Evolutionary conservation across 179 eudicot species (phyloP).

Genomic region (Gypsophila paniculata): DNA sequence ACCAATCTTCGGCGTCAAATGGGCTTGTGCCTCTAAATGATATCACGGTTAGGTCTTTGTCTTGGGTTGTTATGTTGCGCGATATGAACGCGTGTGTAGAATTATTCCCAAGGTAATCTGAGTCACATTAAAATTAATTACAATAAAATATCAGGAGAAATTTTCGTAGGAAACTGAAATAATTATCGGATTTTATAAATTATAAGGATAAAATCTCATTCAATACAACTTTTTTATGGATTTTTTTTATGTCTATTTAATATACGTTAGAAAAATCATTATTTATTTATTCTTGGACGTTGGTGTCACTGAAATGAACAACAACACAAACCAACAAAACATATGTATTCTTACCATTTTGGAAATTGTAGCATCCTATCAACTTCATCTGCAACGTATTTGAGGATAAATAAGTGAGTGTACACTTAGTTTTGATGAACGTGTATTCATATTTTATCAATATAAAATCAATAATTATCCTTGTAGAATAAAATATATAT

Average conservation of each 20-base stretch:
- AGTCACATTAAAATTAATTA: neutral
- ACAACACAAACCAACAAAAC: neutral
- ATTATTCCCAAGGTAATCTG: slow-evolving; percentile 28
- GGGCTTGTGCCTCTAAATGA: slow-evolving; percentile 49
- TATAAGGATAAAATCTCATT: too few species aligned
- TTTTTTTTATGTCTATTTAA: too few species aligned
- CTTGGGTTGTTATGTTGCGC: slow-evolving; percentile 18
- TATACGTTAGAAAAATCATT: too few species aligned
- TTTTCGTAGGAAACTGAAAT: too few species aligned
- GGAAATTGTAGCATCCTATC: slow-evolving; percentile 22
- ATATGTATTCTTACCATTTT: slow-evolving; percentile 26
- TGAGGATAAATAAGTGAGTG: neutral
- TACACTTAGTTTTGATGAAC: neutral
- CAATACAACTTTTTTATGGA: too few species aligned
- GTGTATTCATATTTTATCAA: neutral
- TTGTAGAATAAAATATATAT: neutral
- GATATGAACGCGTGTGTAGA: slow-evolving; percentile 45
- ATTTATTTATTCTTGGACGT: too few species aligned
- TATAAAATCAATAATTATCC: neutral
- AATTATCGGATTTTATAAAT: too few species aligned
- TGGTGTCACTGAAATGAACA: neutral
- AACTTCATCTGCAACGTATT: slow-evolving; percentile 29
- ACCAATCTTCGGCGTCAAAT: slow-evolving; percentile 35
- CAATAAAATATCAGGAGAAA: too few species aligned
- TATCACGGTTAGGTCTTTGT: slow-evolving; percentile 34